Base-by-base conservation (phyloP, 225 moss, liverwort and hornwort genomes). In the Sphagnum contortum region DNA sequence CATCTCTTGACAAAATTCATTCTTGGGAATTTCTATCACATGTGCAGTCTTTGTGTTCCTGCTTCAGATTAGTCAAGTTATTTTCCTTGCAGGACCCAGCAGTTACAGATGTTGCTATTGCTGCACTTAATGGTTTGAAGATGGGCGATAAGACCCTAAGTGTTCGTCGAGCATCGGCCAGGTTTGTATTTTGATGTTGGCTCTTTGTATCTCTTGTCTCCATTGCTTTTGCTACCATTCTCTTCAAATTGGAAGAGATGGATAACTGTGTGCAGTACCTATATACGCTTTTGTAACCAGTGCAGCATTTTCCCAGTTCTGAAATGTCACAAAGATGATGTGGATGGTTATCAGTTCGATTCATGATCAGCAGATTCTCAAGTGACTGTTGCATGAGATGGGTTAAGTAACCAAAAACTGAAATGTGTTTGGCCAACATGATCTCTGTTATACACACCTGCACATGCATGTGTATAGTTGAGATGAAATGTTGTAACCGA, bases 51-150 rank as follows among this genome's bases (percentile, higher is more conserved):
- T 9, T 10, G 8, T 47, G 4, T 12, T 44, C 60, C 57, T 48
- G 50, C 49, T 29, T 49, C 12, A 57, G 12, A 13, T 9, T 12
- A 14, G 14, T 45, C 13, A 60, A 2, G 13, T 29, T 60, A 57
- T 74, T 82, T 79, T 72, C 81, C 83, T 74, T 88, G 88, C 98
- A 99, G 98, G 98, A 99, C 76, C 98, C 98, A 71, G 90, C 98
- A 91, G 98, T 93, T 93, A 92, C 92, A 91, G 98, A 99, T 87
- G 92, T 99, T 87, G 98, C 98, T 81, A 93, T 92, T 99, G 98
- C 98, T 87, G 92, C 93, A 93, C 93, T 99, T 99, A 99, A 99
- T 99, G 98, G 98, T 92, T 91, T 99, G 93, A 99, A 99, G 93
- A 99, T 99, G 98, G 98, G 92, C 88, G 98, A 99, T 92, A 99